Evolutionary conservation across 202 grass and related monocot species (phyloP), one percentile per base, ranked within the genome.

Genomic region (Schoenoplectus tabernaemontani): DNA sequence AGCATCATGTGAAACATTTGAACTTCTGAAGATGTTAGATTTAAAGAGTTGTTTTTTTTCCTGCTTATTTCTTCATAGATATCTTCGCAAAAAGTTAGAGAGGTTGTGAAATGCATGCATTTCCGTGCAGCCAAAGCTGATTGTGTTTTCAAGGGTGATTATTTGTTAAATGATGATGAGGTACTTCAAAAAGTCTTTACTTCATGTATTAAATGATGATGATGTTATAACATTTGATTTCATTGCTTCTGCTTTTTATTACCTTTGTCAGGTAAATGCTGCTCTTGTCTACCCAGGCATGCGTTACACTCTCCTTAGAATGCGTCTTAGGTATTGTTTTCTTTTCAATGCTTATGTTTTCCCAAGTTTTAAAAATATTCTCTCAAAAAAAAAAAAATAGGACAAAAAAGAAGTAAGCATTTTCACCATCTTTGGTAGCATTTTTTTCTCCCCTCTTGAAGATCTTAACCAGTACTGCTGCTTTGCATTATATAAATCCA

Each of bases 101-200:
- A 94, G 82, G 95, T 85, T 23, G 89, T 88, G 22, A 94, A 98
- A 77, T 94, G 78, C 87, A 98, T 98, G 89, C 87, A 98, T 86
- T 85, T 96, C 73, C 87, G 86, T 64, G 87, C 95, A 84, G 87
- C 88, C 59, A 98, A 98, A 85, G 38, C 67, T 44, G 89, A 98
- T 76, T 87, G 84, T 86, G 95, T 98, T 41, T 98, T 98, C 68
- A 94, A 90, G 88, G 91, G 95, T 4, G 89, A 98, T 74, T 98
- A 90, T 66, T 70, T 70, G 34, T 84, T 98, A 23, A 79, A 82
- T 81, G 88, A 86, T 57, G 86, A 92, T 85, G 89, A 92, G 87
- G 89, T 94, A 69, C 77, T 75, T 72, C 15, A n/a, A 43, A 68
- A 61, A 4, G 12, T 60, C 3, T 47, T 63, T 75, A 3, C 66